Base-by-base conservation (phyloP, 495 filamentous ascomycete species). In the Wilcoxina mikolae region DNA sequence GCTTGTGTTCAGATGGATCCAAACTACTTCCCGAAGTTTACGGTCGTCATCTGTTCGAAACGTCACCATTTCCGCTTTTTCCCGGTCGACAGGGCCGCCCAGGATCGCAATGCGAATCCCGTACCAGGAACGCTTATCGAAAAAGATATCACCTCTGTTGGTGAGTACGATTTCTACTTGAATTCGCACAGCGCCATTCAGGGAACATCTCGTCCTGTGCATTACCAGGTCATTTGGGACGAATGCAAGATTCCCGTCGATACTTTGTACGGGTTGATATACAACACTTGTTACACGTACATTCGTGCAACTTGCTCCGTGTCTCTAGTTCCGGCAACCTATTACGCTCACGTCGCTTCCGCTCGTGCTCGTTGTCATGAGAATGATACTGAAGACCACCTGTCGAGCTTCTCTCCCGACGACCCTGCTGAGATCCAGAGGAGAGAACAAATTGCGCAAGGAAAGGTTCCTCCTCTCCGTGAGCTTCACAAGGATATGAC, bases 31-130 rank as follows among this genome's bases (percentile, higher is more conserved):
- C 75, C 77, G 2, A 82, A 81, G 59, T 77, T 90, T 53, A 85
- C 85, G 0, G 85, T 93, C n/a, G 76, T 89, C 26, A 75, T 95
- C 24, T 85, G 83, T 10, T 84, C 83, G 31, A 96, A 98, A 75
- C 84, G 91, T 10, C 91, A 98, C 58, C 89, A 96, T 59, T 77
- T 93, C 53, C 84, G 91, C 24, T 89, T 93, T 65, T 95, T 94
- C 71, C 88, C 91, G 0, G 70, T 74, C 44, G 74, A 77, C 48
- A 70, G 65, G 10, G 43, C 43, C 0, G 61, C 71, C 11, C 69
- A 62, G 18, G 87, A 95, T 58, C 69, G 70, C 22, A 89, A 93
- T 55, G 77, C 76, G 12, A 95, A 94, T 62, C 76, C 85, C 3
- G 54, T 85, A 0, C 89, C 91, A 0, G 91, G 91, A 2, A 88